Conservation (phyloP, 306 rosid genomes). For the Quillaja saponaria region DNA sequence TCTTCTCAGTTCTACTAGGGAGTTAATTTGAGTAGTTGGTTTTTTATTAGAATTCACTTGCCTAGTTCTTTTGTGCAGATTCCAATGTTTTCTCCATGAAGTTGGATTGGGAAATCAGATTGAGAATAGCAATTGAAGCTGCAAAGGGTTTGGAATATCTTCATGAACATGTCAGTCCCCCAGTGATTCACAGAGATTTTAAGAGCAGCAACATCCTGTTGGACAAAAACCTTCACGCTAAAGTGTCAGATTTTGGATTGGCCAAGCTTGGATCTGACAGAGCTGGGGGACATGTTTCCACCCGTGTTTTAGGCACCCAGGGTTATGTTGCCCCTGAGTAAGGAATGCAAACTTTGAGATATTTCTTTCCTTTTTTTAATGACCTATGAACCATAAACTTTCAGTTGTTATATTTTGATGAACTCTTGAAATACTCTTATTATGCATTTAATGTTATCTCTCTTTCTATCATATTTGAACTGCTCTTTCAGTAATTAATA, state of each 20-base stretch:
- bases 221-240: slow-evolving; percentile 77
- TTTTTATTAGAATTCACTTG: too few relatives aligned
- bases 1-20: slow-evolving; percentile 22
- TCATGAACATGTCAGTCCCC: slow-evolving; percentile 88
- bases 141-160: slow-evolving; percentile 94
- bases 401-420: too few relatives aligned
- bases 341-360: slow-evolving; percentile 30
- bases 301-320: slow-evolving; percentile 90
- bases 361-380: slow-evolving; percentile 14
- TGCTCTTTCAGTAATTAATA: too few relatives aligned
- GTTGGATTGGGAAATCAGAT: slow-evolving; percentile 85
- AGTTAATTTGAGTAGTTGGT: slow-evolving; percentile 20
- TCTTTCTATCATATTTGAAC: too few relatives aligned
- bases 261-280: slow-evolving; percentile 91
- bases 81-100: slow-evolving; percentile 44
- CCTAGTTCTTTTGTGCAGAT: too few relatives aligned
- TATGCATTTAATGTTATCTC: too few relatives aligned
- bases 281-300: slow-evolving; percentile 95
- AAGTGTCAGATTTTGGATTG: slow-evolving; percentile 95
- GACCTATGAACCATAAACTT: slow-evolving; percentile 44
- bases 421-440: too few relatives aligned
- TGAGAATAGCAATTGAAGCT: slow-evolving; percentile 92
- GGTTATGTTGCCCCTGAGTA: slow-evolving; percentile 98
- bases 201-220: slow-evolving; percentile 93
- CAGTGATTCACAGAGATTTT: slow-evolving; percentile 93